These are phyloP conservation scores for Suillus ampliporus DNA, from an alignment of 768 basidiomycete genomes.

Conservation along the genomic window DNA sequence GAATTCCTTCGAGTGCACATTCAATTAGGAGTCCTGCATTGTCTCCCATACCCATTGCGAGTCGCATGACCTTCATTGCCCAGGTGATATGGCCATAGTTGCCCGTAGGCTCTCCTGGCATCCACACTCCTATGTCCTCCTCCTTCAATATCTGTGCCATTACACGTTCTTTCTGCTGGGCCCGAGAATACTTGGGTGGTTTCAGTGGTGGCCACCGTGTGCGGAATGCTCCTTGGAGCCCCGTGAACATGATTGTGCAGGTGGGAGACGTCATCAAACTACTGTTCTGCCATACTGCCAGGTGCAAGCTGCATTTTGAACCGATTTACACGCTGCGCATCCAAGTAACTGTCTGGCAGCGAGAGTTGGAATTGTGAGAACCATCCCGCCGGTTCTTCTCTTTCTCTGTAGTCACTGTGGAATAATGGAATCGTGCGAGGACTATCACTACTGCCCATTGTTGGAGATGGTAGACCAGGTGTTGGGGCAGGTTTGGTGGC, in stretches of 20 bases:
- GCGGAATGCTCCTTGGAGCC: background rate
- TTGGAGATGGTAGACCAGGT: no score
- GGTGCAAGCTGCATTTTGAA: background rate
- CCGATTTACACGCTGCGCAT: rapidly evolving
- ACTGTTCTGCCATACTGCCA: background rate
- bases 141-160: background rate
- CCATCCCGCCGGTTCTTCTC: background rate
- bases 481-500: no score
- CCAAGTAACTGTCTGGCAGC: background rate
- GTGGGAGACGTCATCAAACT: background rate
- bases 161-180: background rate
- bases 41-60: background rate
- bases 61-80: background rate
- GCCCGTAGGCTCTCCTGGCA: background rate
- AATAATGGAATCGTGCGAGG: background rate
- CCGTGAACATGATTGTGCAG: no score
- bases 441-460: no score
- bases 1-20: background rate
- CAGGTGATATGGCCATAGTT: background rate
- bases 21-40: background rate
- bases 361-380: background rate
- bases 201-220: background rate
- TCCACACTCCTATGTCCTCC: background rate
- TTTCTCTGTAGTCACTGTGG: background rate
- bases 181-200: background rate